Percentiles rank a stretch among this genome's conserved stretches.
Evolutionary conservation across 2,329 filamentous ascomycete genomes (phyloP).

Genomic region (Talaromyces sp.): DNA sequence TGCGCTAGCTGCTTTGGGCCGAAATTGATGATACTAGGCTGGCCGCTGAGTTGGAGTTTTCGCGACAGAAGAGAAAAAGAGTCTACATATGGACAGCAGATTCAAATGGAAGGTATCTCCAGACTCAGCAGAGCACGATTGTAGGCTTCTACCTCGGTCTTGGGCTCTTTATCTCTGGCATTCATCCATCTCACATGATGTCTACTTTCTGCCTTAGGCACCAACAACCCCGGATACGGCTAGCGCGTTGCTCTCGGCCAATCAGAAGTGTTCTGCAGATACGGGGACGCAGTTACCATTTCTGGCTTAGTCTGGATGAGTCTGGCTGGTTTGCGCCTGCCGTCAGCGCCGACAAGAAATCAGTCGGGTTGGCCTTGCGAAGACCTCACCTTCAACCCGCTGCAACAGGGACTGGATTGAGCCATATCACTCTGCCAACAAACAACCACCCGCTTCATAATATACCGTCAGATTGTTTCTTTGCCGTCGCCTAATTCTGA

Average conservation of each 20-base stretch:
- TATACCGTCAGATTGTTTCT: neutral
- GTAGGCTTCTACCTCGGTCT: neutral
- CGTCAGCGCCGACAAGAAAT: neutral
- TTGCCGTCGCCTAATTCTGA: neutral
- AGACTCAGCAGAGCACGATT: neutral
- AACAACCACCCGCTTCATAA: neutral
- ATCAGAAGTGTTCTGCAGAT: neutral
- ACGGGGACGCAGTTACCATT: neutral
- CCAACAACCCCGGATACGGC: neutral
- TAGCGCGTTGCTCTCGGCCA: neutral
- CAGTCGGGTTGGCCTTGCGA: neutral
- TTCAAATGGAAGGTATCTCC: neutral
- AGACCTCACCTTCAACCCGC: constrained; percentile 2
- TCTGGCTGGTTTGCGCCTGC: neutral
- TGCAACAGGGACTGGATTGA: neutral
- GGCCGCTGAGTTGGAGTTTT: neutral
- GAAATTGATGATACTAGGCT: neutral
- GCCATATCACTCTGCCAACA: neutral
- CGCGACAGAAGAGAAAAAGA: neutral
- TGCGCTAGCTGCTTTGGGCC: constrained; percentile 10
- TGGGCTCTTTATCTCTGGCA: neutral
- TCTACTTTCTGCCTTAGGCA: neutral
- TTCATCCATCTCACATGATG: no score
- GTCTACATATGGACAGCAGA: neutral
- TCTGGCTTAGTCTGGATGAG: neutral